Evolutionary conservation across 352 stramenopile genomes (phyloP).

Genomic region (Globisporangium cederbergense): DNA sequence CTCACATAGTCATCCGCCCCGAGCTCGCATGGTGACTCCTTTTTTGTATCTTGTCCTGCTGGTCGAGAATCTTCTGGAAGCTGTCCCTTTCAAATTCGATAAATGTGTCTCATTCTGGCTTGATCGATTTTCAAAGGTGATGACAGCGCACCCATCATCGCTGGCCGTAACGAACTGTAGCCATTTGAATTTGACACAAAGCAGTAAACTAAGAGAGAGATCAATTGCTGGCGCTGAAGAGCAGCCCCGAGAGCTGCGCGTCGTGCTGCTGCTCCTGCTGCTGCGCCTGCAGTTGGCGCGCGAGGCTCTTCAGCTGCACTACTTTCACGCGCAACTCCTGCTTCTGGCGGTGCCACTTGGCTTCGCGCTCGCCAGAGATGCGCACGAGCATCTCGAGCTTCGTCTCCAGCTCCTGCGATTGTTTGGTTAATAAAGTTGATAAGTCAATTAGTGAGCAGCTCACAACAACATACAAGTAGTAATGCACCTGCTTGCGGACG

Average conservation of each 20-base stretch:
- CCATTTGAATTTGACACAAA: constrained; percentile 12
- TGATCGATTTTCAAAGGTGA: not conserved
- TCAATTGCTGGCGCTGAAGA: constrained; percentile 11
- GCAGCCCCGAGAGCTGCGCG: constrained; percentile 15
- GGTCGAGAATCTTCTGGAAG: constrained; percentile 19
- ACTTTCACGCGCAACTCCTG: constrained; percentile 17
- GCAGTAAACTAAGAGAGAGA: not conserved
- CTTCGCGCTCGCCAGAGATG: constrained; percentile 1
- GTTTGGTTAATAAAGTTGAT: no score
- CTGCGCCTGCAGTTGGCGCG: constrained; percentile 20
- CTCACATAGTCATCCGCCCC: no score
- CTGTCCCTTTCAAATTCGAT: not conserved
- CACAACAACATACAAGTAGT: not conserved
- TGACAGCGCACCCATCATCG: constrained; percentile 1
- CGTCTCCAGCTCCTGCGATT: constrained; percentile 11
- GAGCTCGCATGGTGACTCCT: not conserved
- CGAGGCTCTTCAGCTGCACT: constrained; percentile 23
- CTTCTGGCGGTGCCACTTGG: constrained; percentile 17
- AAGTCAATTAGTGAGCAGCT: no score
- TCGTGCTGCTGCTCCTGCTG: constrained; percentile 28
- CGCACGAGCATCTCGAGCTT: constrained; percentile 12
- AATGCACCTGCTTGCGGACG: constrained; percentile 13
- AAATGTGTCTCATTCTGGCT: not conserved
- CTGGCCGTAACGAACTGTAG: not conserved
- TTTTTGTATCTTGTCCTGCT: not conserved